Conservation (phyloP, 192 early-diverging fungal genomes). For the Allomyces macrogynus region DNA sequence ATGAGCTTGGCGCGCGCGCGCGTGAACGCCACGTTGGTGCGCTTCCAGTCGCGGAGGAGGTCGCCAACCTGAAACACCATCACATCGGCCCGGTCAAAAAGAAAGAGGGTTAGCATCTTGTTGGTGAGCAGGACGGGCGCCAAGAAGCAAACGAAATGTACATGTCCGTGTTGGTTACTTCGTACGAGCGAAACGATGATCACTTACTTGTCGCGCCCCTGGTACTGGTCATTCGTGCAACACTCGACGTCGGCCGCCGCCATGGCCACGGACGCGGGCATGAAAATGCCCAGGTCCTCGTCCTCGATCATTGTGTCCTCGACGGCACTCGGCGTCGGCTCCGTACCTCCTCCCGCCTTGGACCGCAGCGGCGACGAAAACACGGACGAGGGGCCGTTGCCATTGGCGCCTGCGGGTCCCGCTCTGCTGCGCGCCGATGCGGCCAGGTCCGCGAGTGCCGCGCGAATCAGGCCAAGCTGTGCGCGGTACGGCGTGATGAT, state of each 20-base stretch:
- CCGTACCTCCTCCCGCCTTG: not conserved
- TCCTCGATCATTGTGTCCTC: too few relatives aligned
- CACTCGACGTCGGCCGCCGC: slow-evolving; percentile 40
- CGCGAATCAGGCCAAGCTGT: slow-evolving; percentile 32
- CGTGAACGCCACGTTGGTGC: slow-evolving; percentile 88
- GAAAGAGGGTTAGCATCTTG: too few relatives aligned
- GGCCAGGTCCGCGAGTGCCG: not conserved
- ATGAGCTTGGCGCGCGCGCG: slow-evolving; percentile 73
- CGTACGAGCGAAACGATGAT: slow-evolving; percentile 79
- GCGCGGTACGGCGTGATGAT: slow-evolving; percentile 71
- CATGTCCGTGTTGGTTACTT: slow-evolving; percentile 44
- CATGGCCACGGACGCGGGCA: not conserved
- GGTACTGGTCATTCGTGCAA: slow-evolving; percentile 78
- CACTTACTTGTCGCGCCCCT: slow-evolving; percentile 81
- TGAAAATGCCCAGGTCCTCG: too few relatives aligned
- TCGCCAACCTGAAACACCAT: slow-evolving; percentile 47
- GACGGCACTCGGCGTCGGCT: not conserved
- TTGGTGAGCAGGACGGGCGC: too few relatives aligned
- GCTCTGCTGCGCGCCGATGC: too few relatives aligned
- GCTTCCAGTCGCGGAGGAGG: slow-evolving; percentile 69
- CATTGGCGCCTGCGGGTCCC: too few relatives aligned
- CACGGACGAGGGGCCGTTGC: not conserved
- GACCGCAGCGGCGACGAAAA: too few relatives aligned
- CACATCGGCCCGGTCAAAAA: not conserved
- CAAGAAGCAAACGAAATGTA: slow-evolving; percentile 11